Evolutionary conservation across 495 filamentous ascomycete species (phyloP).

Genomic region (Geoglossum glabrum): DNA sequence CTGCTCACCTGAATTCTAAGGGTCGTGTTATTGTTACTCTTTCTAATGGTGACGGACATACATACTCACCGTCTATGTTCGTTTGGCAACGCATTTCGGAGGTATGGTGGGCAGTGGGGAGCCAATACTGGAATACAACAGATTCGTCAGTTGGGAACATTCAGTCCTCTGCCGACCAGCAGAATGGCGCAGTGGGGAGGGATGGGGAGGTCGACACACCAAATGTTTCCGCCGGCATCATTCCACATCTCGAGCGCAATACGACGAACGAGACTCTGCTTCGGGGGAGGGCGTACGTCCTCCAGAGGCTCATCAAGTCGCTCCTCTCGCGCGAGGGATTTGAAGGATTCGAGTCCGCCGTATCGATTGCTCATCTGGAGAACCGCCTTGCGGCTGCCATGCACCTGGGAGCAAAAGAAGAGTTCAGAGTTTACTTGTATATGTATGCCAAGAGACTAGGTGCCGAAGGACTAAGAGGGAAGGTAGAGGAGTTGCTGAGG

Average conservation of each 20-base stretch:
- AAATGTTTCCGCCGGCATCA: constrained; percentile 73
- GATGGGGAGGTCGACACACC: constrained; percentile 32
- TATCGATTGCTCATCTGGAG: constrained; percentile 88
- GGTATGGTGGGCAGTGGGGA: constrained; percentile 93
- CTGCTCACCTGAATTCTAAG: constrained; percentile 72
- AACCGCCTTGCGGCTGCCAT: constrained; percentile 81
- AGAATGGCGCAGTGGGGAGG: constrained; percentile 21
- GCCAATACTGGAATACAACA: constrained; percentile 96
- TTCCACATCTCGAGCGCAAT: constrained; percentile 79
- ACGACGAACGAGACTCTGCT: constrained; percentile 87
- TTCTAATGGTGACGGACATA: constrained; percentile 82
- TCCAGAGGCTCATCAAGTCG: constrained; percentile 76
- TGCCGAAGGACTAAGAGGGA: constrained; percentile 63
- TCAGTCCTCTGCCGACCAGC: constrained; percentile 33
- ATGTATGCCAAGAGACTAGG: constrained; percentile 96
- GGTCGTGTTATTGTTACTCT: constrained; percentile 69
- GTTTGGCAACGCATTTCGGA: constrained; percentile 92
- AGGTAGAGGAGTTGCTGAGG: constrained; percentile 79
- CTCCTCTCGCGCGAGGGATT: constrained; percentile 72
- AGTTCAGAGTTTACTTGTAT: constrained; percentile 74
- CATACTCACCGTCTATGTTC: constrained; percentile 62
- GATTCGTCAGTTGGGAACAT: constrained; percentile 34
- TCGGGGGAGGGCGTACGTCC: constrained; percentile 68
- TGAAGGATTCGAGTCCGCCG: constrained; percentile 74
- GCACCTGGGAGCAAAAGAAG: constrained; percentile 66